Percentiles rank a stretch among this genome's conserved stretches.
Evolutionary conservation across 1,284 basidiomycete genomes (phyloP).

Genomic region (Heterobasidion annosum): DNA sequence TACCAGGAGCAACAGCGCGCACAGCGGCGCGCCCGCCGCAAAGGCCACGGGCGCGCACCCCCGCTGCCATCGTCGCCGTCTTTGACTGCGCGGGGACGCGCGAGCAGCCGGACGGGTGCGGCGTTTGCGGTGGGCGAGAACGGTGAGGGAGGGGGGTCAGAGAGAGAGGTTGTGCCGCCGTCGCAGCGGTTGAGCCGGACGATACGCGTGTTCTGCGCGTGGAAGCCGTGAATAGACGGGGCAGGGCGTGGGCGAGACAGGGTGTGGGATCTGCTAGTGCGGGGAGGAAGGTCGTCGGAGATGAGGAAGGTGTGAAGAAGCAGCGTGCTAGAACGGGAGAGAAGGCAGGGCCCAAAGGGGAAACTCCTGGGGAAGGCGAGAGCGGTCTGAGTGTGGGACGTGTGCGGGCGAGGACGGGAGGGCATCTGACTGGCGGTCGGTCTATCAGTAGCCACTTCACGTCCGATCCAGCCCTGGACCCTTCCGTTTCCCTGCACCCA

Average conservation of each 20-base stretch:
- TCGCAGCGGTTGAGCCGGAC: slow-evolving; percentile 38
- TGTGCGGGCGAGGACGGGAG: too few species aligned
- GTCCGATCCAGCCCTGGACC: neutral
- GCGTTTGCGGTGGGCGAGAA: neutral
- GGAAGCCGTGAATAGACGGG: slow-evolving; percentile 29
- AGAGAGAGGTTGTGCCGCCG: slow-evolving; percentile 8
- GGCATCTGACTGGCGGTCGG: too few species aligned
- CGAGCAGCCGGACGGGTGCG: neutral
- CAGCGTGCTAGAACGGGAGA: slow-evolving; percentile 4
- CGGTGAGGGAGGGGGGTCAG: neutral
- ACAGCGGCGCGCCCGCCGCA: slow-evolving; percentile 3
- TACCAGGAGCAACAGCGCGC: slow-evolving; percentile 25
- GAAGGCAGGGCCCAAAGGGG: neutral
- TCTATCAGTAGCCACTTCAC: too few species aligned
- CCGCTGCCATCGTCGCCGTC: neutral
- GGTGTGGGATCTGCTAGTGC: neutral
- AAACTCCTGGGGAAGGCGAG: neutral
- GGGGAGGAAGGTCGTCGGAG: neutral
- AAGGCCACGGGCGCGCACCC: neutral
- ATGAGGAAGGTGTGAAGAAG: neutral
- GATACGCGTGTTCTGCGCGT: slow-evolving; percentile 48
- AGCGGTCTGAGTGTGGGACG: too few species aligned
- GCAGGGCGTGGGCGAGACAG: neutral
- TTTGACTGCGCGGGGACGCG: neutral
- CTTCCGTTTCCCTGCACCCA: neutral